These are phyloP conservation scores for Coemansia sp. DNA, from an alignment of 192 early-diverging fungal species.

Conservation along the genomic window DNA sequence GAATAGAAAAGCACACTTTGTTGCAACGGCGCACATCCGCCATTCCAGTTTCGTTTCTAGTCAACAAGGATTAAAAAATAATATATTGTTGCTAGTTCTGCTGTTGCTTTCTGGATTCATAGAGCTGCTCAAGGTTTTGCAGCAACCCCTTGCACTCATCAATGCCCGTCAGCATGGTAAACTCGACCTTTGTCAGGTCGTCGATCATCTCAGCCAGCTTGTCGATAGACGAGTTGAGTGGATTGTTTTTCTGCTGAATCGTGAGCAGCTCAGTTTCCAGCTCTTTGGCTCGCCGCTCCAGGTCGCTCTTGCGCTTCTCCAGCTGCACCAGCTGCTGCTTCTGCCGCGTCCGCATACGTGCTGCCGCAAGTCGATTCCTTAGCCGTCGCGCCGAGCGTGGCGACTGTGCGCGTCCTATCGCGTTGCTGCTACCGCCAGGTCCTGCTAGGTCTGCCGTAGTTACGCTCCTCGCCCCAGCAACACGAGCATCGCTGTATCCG, in stretches of 20 bases:
- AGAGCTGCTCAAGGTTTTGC: constrained; percentile 24
- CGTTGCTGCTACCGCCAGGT: background rate
- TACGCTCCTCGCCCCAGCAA: background rate
- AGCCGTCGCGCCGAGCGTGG: constrained; percentile 34
- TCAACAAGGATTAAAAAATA: constrained; percentile 8
- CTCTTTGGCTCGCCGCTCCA: constrained; percentile 28
- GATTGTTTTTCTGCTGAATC: constrained; percentile 34
- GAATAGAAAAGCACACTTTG: background rate
- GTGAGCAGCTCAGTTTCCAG: constrained; percentile 28
- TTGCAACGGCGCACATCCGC: background rate
- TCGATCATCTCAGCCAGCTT: constrained; percentile 38
- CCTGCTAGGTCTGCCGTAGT: background rate
- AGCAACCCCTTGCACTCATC: constrained; percentile 42
- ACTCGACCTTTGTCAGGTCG: constrained; percentile 35
- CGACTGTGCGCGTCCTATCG: constrained; percentile 12
- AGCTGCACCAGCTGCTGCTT: constrained; percentile 43
- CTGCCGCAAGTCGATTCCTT: constrained; percentile 38
- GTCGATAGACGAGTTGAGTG: constrained; percentile 26
- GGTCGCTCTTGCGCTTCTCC: constrained; percentile 31
- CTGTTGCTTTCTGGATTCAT: background rate
- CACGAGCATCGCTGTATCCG: background rate
- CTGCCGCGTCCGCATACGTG: constrained; percentile 46
- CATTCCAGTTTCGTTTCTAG: constrained; percentile 34
- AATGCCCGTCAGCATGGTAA: constrained; percentile 37
- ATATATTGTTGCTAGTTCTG: background rate